Base-by-base conservation (phyloP, 192 early-diverging fungal species). In the Umbelopsis sp. region DNA sequence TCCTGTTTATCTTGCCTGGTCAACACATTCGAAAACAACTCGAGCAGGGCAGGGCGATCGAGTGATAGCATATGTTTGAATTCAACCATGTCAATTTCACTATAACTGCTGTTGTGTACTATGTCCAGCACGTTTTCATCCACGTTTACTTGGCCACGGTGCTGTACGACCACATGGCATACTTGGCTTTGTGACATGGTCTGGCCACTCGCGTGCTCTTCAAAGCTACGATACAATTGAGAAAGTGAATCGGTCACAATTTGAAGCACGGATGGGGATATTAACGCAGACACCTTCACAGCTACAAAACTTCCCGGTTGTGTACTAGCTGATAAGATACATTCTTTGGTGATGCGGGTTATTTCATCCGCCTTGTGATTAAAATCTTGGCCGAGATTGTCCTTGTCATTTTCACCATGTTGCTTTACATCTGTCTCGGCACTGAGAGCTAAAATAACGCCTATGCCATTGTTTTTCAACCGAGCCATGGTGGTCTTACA, bases 381-480 rank as follows among this genome's bases (percentile, higher is more conserved):
- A 44, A 49, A 35, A n/a, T 55, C 53, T 22, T 41, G 27, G 30
- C 30, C 45, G 15, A 35, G 9, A 12, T 2, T 84, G 71, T 69
- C 70, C 50, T 78, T 78, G 64, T 73, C 82, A 23, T 67, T 73
- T 23, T 82, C 82, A 49, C 89, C 88, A 49, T 95, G 67, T 66
- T 98, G 50, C 27, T 16, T 25, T 18, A 77, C 46, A 53, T 77
- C 96, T 13, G 94, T 91, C 78, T 98, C 96, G 21, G 94, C 85
- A 10, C 92, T 92, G 12, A 93, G 81, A 79, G 95, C 93, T 25
- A 98, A 85, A 70, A 97, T 96, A 44, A 89, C 88, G n/a, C 92
- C 91, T 73, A 98, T 88, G 5, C 89, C 86, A 13, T 78, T 67
- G 11, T 76, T 78, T 33, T 77, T 81, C 69, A 95, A 88, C 20